Evolutionary conservation across 2,329 filamentous ascomycete genomes (phyloP).

Genomic region (Botrytis pseudocinerea): DNA sequence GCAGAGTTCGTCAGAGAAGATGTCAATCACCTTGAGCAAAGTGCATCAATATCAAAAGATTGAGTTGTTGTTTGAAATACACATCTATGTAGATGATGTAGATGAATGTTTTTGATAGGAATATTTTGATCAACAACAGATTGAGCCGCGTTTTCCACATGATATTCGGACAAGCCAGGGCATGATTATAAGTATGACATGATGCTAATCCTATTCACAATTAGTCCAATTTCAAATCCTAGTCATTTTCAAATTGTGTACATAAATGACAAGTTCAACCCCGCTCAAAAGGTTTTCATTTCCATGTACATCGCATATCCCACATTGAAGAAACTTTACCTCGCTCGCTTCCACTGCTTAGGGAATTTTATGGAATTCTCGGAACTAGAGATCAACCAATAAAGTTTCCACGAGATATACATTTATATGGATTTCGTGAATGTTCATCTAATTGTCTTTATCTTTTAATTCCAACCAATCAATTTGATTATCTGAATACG

Average conservation of each 20-base stretch:
- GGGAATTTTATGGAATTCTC: neutral
- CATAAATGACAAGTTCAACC: conserved; percentile 6
- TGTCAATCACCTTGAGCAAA: neutral
- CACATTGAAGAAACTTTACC: neutral
- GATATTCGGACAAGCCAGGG: neutral
- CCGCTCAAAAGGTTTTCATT: neutral
- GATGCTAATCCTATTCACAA: neutral
- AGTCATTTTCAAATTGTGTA: neutral
- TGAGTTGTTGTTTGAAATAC: neutral
- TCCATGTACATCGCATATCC: neutral
- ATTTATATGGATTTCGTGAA: neutral
- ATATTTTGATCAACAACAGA: neutral
- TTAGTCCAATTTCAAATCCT: neutral
- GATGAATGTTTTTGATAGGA: neutral
- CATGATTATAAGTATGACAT: neutral
- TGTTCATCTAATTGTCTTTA: neutral
- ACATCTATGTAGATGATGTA: neutral
- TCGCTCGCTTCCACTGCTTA: neutral
- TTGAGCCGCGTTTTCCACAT: conserved; percentile 6
- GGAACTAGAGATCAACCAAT: neutral
- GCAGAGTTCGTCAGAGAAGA: neutral
- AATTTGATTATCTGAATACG: neutral
- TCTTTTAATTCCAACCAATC: neutral
- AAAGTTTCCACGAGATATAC: too few species aligned
- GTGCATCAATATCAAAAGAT: neutral